A percentile compares a stretch with the other conserved stretches of the same genome.
Conservation (phyloP, 257 asterid genomes). For the Penstemon newberryi region DNA sequence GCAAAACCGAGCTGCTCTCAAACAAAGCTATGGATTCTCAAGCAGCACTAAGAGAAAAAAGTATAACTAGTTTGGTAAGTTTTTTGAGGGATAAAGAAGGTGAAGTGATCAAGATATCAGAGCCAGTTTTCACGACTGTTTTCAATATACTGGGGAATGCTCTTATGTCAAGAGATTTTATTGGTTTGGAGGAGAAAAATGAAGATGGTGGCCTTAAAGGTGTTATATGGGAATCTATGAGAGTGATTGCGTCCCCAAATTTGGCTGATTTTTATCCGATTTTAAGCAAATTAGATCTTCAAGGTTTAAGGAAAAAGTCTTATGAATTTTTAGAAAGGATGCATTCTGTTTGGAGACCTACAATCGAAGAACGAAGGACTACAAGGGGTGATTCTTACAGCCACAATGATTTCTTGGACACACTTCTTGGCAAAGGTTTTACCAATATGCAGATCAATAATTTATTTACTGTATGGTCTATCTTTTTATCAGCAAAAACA, state of each 20-base stretch:
- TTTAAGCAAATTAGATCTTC: slow-evolving; percentile 39
- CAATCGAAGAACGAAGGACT: slow-evolving; percentile 36
- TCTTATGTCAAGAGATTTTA: slow-evolving; percentile 36
- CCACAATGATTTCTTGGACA: slow-evolving; percentile 35
- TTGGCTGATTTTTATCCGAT: slow-evolving; percentile 45
- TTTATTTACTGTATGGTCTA: slow-evolving; percentile 35
- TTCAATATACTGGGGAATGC: slow-evolving; percentile 41
- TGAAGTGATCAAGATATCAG: slow-evolving; percentile 27
- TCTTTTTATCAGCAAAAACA: not conserved
- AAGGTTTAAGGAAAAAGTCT: slow-evolving; percentile 37
- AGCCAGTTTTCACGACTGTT: slow-evolving; percentile 34
- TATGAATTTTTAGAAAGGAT: not conserved
- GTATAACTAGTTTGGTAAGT: slow-evolving; percentile 36
- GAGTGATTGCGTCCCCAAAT: slow-evolving; percentile 29
- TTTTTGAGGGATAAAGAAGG: slow-evolving; percentile 36
- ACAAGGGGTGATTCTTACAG: not conserved
- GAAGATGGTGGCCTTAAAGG: slow-evolving; percentile 28
- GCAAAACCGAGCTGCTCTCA: slow-evolving; percentile 43
- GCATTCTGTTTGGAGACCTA: slow-evolving; percentile 36
- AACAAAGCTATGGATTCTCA: slow-evolving; percentile 35
- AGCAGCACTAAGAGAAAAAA: slow-evolving; percentile 31
- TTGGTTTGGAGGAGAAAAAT: slow-evolving; percentile 28
- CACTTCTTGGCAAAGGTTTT: slow-evolving; percentile 29
- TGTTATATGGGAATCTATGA: slow-evolving; percentile 26
- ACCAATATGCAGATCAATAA: slow-evolving; percentile 39